These are phyloP conservation scores for Pascua sp. DNA, from an alignment of 1,284 basidiomycete species.

Conservation along the genomic window DNA sequence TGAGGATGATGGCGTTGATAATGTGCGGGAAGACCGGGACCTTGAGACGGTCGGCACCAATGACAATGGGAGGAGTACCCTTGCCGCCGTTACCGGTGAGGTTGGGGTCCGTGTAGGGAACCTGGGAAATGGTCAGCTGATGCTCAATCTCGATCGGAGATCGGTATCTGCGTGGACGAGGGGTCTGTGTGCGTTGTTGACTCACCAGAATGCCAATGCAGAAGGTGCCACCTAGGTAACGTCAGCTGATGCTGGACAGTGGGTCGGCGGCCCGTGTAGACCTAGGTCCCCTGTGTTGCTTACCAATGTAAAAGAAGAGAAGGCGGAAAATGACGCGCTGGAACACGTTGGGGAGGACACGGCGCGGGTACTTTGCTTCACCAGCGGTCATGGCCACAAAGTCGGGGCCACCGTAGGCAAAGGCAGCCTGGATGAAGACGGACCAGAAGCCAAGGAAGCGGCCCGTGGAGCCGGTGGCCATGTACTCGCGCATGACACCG, in stretches of 20 bases:
- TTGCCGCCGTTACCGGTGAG: neutral
- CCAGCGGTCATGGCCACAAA: slow-evolving; percentile 27
- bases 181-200: no score
- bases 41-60: slow-evolving; percentile 54
- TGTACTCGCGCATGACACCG: slow-evolving; percentile 40
- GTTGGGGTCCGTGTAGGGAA: slow-evolving; percentile 51
- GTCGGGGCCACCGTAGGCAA: slow-evolving; percentile 30
- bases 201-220: neutral
- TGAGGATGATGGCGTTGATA: slow-evolving; percentile 61
- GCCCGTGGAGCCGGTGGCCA: slow-evolving; percentile 12
- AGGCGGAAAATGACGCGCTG: slow-evolving; percentile 66
- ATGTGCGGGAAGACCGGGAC: slow-evolving; percentile 68
- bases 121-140: slow-evolving; percentile 56
- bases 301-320: slow-evolving; percentile 60
- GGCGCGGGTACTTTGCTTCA: slow-evolving; percentile 31
- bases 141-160: slow-evolving; percentile 56
- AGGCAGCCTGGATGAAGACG: slow-evolving; percentile 30
- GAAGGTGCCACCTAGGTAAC: neutral
- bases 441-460: slow-evolving; percentile 34
- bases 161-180: no score
- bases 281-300: neutral
- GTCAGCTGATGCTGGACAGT: no score
- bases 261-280: neutral
- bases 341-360: slow-evolving; percentile 24
- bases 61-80: slow-evolving; percentile 54